A percentile compares a stretch with the other conserved stretches of the same genome.
These are phyloP conservation scores for Colletotrichum filicis DNA, from an alignment of 2,329 filamentous ascomycete species.

Conservation along the genomic window DNA sequence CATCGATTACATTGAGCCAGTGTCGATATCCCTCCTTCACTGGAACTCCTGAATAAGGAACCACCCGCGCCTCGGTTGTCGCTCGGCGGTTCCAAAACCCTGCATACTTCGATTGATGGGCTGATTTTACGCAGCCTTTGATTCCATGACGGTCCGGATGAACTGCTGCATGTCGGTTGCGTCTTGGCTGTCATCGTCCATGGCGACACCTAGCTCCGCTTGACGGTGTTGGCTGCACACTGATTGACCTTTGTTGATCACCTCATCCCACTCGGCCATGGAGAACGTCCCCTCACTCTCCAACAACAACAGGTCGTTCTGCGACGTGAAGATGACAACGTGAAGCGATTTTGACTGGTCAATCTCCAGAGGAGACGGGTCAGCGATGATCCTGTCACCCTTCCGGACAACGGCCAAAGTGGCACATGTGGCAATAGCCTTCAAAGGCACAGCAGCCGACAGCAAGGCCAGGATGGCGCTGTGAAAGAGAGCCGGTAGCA, in stretches of 20 bases:
- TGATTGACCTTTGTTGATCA: constrained; percentile 71
- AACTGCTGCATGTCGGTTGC: constrained; percentile 68
- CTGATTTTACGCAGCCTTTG: constrained; percentile 54
- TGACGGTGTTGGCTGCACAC: constrained; percentile 67
- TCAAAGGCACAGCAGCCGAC: constrained; percentile 84
- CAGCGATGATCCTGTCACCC: constrained; percentile 57
- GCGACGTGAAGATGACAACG: constrained; percentile 83
- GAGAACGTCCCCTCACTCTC: constrained; percentile 87
- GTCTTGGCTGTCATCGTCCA: constrained; percentile 56
- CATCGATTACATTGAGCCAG: neutral
- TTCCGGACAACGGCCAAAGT: constrained; percentile 67
- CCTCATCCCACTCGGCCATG: constrained; percentile 78
- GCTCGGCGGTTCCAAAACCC: constrained; percentile 13
- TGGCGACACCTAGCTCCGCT: constrained; percentile 53
- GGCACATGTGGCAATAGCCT: constrained; percentile 74
- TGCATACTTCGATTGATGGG: constrained; percentile 5
- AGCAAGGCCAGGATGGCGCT: constrained; percentile 82
- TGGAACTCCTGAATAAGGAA: neutral
- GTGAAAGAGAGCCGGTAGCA: constrained; percentile 86
- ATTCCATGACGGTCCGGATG: constrained; percentile 69
- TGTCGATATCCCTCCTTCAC: neutral
- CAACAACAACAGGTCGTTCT: constrained; percentile 77
- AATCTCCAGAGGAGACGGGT: constrained; percentile 73
- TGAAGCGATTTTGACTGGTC: constrained; percentile 77
- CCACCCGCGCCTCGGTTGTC: neutral